Evolutionary conservation across 768 basidiomycete species (phyloP).

Genomic region (Gyrodon lividus): DNA sequence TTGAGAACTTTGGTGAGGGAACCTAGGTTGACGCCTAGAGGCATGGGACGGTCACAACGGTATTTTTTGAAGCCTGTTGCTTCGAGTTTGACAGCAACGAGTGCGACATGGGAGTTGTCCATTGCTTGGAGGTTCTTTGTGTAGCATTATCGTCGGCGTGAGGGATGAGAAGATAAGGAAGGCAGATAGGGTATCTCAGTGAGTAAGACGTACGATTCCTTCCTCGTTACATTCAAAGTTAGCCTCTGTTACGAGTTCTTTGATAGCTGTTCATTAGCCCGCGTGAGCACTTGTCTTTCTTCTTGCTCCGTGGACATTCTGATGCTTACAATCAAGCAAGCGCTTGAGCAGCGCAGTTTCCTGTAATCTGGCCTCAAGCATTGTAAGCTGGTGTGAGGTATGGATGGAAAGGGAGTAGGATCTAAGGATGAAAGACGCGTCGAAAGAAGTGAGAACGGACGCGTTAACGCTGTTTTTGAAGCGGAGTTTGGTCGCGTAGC

Average conservation of each 20-base stretch:
- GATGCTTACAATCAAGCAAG: slow-evolving; percentile 80
- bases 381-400: slow-evolving; percentile 29
- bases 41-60: slow-evolving; percentile 95
- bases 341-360: slow-evolving; percentile 91
- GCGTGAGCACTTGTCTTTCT: slow-evolving; percentile 4
- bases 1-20: slow-evolving; percentile 94
- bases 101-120: slow-evolving; percentile 99
- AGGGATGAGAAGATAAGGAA: not conserved
- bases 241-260: slow-evolving; percentile 95
- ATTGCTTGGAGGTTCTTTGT: slow-evolving; percentile 88
- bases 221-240: slow-evolving; percentile 98
- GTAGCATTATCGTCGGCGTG: not conserved
- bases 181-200: not conserved
- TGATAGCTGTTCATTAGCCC: slow-evolving; percentile 64
- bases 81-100: slow-evolving; percentile 84
- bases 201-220: slow-evolving; percentile 63
- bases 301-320: not conserved
- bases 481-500: slow-evolving; percentile 32
- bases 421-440: slow-evolving; percentile 8
- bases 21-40: slow-evolving; percentile 81
- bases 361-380: slow-evolving; percentile 90
- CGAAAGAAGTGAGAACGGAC: slow-evolving; percentile 19
- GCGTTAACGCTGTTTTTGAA: slow-evolving; percentile 33
- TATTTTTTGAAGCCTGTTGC: slow-evolving; percentile 80
- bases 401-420: slow-evolving; percentile 12